These are phyloP conservation scores for Diplogelasinospora grovesii DNA, from an alignment of 495 filamentous ascomycete species.

Conservation along the genomic window DNA sequence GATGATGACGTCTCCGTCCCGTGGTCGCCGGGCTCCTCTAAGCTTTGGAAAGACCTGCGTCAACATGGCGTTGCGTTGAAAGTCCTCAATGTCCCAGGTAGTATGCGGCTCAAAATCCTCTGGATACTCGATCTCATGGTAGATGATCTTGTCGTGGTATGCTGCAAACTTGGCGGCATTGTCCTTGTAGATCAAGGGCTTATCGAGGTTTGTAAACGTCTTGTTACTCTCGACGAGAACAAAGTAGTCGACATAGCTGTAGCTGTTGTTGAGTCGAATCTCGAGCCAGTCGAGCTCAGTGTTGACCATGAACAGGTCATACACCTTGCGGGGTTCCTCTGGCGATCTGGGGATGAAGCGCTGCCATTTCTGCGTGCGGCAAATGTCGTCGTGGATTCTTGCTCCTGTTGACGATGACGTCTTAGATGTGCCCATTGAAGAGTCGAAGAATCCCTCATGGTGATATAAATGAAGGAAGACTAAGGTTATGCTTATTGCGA, in stretches of 20 bases:
- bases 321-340: constrained; percentile 38
- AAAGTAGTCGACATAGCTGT: constrained; percentile 48
- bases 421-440: too few relatives aligned
- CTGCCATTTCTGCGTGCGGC: constrained; percentile 35
- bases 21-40: constrained; percentile 21
- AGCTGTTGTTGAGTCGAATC: constrained; percentile 47
- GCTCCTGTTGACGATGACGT: too few relatives aligned
- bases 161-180: constrained; percentile 33
- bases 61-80: constrained; percentile 47
- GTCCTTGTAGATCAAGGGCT: constrained; percentile 39
- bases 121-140: constrained; percentile 44
- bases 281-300: constrained; percentile 54
- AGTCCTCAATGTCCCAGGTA: constrained; percentile 43
- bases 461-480: too few relatives aligned
- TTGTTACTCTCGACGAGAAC: constrained; percentile 45
- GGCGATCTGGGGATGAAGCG: constrained; percentile 15
- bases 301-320: constrained; percentile 50
- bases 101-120: constrained; percentile 24
- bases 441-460: too few relatives aligned
- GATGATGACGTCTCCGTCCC: constrained; percentile 35
- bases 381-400: constrained; percentile 24
- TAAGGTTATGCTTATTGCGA: too few relatives aligned
- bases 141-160: constrained; percentile 48
- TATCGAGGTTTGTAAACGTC: constrained; percentile 45
- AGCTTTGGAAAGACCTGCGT: constrained; percentile 42